These are phyloP conservation scores for Chlamydomonas urium DNA, from an alignment of 139 green algal species.

Conservation along the genomic window DNA sequence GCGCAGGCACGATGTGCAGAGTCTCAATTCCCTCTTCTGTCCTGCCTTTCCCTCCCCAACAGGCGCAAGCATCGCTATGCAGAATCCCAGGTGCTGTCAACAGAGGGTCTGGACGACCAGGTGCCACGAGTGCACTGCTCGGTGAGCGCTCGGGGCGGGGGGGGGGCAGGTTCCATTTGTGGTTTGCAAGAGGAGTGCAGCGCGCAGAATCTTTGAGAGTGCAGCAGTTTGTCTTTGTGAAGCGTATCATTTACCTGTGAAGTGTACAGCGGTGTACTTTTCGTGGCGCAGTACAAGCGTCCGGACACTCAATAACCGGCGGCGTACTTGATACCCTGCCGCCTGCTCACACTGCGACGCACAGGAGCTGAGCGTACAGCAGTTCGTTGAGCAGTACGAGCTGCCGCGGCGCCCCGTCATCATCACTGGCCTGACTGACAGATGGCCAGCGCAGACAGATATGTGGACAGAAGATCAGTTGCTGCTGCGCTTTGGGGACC, in stretches of 20 bases:
- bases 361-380: constrained; percentile 51
- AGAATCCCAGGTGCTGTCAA: constrained; percentile 29
- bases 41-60: neutral
- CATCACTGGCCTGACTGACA: constrained; percentile 61
- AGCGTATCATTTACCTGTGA: neutral
- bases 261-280: neutral
- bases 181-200: neutral
- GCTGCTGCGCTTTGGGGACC: constrained; percentile 42
- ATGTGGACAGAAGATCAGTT: constrained; percentile 24
- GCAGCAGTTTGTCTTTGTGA: neutral
- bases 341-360: neutral
- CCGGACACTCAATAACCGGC: too few species aligned
- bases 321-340: neutral
- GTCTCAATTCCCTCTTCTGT: neutral
- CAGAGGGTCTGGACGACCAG: constrained; percentile 44
- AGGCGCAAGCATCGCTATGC: constrained; percentile 55
- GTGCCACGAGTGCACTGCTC: constrained; percentile 52
- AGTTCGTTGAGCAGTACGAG: constrained; percentile 73
- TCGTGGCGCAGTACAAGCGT: neutral
- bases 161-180: neutral
- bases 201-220: neutral
- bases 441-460: constrained; percentile 45
- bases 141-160: constrained; percentile 21
- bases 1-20: neutral
- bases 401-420: constrained; percentile 59